Percentiles rank a stretch among this genome's conserved stretches.
phyloP scores from a whole-genome alignment of 176 grass and related monocot species.

The Thalia dealbata region DNA sequence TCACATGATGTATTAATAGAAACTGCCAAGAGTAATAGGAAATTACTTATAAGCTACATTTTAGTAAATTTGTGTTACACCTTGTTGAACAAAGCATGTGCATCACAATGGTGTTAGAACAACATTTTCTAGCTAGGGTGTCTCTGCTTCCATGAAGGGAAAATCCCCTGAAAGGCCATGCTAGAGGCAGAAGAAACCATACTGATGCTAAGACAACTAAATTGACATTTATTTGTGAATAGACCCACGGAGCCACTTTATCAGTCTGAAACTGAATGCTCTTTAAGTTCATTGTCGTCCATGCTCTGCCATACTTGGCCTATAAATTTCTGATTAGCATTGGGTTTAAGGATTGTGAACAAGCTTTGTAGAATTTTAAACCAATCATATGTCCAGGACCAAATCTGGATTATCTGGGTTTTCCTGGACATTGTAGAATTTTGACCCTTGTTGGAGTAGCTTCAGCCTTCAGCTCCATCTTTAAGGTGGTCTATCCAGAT shows the following conservation, averaged over 20 bases:
- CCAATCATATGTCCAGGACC: neutral
- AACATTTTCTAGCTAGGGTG: neutral
- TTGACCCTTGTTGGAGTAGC: neutral
- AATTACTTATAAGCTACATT: neutral
- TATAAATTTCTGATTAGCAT: neutral
- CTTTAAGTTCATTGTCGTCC: neutral
- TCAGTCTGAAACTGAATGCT: neutral
- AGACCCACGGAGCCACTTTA: neutral
- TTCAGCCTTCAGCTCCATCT: neutral
- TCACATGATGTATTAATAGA: no score
- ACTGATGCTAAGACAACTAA: neutral
- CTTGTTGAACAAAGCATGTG: no score
- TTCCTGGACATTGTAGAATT: neutral
- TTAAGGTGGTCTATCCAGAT: neutral
- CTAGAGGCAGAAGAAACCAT: neutral
- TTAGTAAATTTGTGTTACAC: no score
- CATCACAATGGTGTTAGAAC: neutral
- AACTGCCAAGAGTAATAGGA: neutral
- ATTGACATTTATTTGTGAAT: neutral
- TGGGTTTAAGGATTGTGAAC: neutral
- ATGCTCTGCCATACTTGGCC: neutral
- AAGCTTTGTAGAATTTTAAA: neutral
- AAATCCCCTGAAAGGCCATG: neutral
- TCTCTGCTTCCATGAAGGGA: neutral
- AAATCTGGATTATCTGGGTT: neutral